Percentiles rank a stretch among this genome's conserved stretches.
phyloP scores from a whole-genome alignment of 1,284 basidiomycete genomes.

The Puccinia coronata region DNA sequence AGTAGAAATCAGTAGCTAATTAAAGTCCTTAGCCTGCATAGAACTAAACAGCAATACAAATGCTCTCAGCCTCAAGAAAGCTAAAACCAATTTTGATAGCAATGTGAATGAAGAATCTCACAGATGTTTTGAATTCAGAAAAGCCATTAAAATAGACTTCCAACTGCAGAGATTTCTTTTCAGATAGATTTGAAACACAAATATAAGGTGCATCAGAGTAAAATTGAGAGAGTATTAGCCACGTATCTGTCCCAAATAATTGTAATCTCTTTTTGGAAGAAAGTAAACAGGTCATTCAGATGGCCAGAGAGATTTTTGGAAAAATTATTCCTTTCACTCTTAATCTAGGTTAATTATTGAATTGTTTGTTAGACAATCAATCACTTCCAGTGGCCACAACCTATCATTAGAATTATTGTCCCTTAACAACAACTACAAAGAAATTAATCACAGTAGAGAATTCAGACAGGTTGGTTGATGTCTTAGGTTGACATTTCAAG shows the following conservation, averaged over 20 bases:
- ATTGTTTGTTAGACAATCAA: not conserved
- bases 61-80: too few species aligned
- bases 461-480: not conserved
- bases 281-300: conserved; percentile 42
- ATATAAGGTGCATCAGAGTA: not conserved
- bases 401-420: conserved; percentile 4
- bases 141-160: too few species aligned
- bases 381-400: conserved; percentile 46
- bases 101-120: too few species aligned
- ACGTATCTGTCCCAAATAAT: conserved; percentile 46
- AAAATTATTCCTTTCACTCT: not conserved
- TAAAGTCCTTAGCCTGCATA: too few species aligned
- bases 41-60: too few species aligned
- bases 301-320: not conserved
- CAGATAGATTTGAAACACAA: too few species aligned
- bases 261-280: conserved; percentile 17
- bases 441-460: not conserved
- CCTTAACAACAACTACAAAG: not conserved
- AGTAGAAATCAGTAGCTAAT: too few species aligned
- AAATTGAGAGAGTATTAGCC: conserved; percentile 15
- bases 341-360: conserved; percentile 24
- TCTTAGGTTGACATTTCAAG: not conserved
- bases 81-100: too few species aligned
- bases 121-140: too few species aligned
- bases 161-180: too few species aligned